Percentiles rank a stretch among this genome's conserved stretches.
Evolutionary conservation across 225 moss, liverwort and hornwort genomes (phyloP).

Genomic region (Anthoceros angustus): DNA sequence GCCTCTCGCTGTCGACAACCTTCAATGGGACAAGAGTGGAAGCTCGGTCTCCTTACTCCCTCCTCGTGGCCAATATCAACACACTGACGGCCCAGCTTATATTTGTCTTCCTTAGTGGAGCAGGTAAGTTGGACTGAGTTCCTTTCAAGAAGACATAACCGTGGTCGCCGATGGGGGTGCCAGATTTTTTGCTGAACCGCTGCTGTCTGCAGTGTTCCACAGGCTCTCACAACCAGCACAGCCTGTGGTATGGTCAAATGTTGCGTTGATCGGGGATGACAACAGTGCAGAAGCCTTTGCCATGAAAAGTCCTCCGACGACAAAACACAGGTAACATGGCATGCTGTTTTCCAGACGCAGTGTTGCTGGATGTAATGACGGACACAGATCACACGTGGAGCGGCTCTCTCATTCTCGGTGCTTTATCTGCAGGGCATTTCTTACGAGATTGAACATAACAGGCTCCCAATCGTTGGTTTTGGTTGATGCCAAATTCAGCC

Average conservation of each 20-base stretch:
- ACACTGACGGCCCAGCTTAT: slow-evolving; percentile 50
- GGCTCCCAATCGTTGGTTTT: slow-evolving; percentile 29
- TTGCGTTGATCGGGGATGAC: slow-evolving; percentile 36
- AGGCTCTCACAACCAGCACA: slow-evolving; percentile 50
- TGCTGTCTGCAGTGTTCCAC: slow-evolving; percentile 34
- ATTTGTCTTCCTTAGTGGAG: slow-evolving; percentile 50
- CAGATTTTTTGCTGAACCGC: neutral
- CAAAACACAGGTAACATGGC: slow-evolving; percentile 6
- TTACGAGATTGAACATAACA: slow-evolving; percentile 38
- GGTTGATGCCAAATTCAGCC: slow-evolving; percentile 51
- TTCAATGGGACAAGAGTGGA: slow-evolving; percentile 41
- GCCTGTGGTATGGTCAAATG: slow-evolving; percentile 43
- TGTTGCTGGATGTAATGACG: too few species aligned
- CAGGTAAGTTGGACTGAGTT: slow-evolving; percentile 21
- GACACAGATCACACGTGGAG: neutral
- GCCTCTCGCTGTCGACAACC: slow-evolving; percentile 43
- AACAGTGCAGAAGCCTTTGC: slow-evolving; percentile 19
- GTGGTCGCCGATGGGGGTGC: neutral
- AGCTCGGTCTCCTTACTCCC: slow-evolving; percentile 36
- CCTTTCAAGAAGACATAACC: neutral
- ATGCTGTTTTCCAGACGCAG: neutral
- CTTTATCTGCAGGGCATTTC: slow-evolving; percentile 22
- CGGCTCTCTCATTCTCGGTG: neutral
- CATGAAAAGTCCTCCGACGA: neutral
- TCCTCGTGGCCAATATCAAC: slow-evolving; percentile 45